Conservation (phyloP, 805 yeast genomes). For the Saccharomycopsis fodiens region DNA sequence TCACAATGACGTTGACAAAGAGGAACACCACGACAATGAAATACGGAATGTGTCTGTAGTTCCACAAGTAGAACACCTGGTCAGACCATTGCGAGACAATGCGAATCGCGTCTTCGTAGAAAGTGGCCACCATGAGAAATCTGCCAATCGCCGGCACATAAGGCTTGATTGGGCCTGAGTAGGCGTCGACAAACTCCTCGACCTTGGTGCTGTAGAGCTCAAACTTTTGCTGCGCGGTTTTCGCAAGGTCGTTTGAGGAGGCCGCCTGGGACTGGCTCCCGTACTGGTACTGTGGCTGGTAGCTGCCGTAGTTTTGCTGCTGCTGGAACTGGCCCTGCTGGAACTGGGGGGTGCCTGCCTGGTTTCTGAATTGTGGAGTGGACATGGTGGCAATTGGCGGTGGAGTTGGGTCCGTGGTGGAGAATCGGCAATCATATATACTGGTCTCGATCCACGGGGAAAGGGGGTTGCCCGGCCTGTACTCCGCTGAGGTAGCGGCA, state of each 20-base stretch:
- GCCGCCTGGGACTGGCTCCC: neutral
- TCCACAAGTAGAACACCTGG: constrained; percentile 77
- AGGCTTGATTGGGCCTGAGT: constrained; percentile 51
- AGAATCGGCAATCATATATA: no score
- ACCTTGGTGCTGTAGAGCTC: constrained; percentile 45
- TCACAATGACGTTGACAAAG: constrained; percentile 50
- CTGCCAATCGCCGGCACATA: constrained; percentile 85
- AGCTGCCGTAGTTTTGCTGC: constrained; percentile 19
- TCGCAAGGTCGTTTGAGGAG: constrained; percentile 5
- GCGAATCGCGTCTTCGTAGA: constrained; percentile 81
- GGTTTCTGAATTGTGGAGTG: constrained; percentile 10
- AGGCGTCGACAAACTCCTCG: constrained; percentile 46
- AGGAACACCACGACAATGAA: constrained; percentile 73
- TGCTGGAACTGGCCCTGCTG: constrained; percentile 21
- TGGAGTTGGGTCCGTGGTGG: neutral
- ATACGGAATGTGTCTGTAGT: constrained; percentile 71
- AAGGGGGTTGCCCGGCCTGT: no score
- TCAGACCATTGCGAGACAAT: constrained; percentile 84
- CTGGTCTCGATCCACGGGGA: no score
- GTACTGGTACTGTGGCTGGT: constrained; percentile 19
- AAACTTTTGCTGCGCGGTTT: constrained; percentile 28
- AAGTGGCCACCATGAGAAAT: constrained; percentile 86
- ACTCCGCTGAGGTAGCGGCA: no score
- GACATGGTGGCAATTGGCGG: neutral
- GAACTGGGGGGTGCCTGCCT: constrained; percentile 2